phyloP scores from a whole-genome alignment of 495 filamentous ascomycete species.

The Penicillium pulvis region DNA sequence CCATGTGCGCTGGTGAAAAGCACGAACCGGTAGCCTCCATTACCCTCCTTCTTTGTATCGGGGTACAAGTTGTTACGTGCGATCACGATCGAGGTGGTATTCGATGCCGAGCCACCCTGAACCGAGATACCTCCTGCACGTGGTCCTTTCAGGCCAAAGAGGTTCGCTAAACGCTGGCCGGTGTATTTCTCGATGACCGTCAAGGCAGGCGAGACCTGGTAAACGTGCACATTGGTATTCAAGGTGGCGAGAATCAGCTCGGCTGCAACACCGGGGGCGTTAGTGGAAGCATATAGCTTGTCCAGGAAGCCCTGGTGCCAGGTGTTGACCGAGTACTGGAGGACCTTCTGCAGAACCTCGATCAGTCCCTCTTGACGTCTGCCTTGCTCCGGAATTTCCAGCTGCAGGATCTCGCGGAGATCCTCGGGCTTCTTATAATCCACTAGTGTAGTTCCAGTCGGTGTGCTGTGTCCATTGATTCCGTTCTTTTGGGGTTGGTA shows the following conservation, averaged over 20 bases:
- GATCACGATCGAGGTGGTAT: constrained; percentile 83
- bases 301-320: constrained; percentile 96
- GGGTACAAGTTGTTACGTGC: constrained; percentile 87
- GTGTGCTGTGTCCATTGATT: constrained; percentile 43
- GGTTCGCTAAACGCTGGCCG: constrained; percentile 62
- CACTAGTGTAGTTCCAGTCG: constrained; percentile 62
- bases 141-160: constrained; percentile 75
- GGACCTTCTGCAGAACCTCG: constrained; percentile 61
- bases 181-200: constrained; percentile 84
- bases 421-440: constrained; percentile 71
- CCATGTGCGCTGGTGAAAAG: constrained; percentile 89
- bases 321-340: constrained; percentile 88
- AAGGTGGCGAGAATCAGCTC: constrained; percentile 80
- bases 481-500: constrained; percentile 54
- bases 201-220: constrained; percentile 85
- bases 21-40: constrained; percentile 63
- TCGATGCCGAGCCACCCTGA: constrained; percentile 83
- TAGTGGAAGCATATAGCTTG: constrained; percentile 85
- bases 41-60: constrained; percentile 69
- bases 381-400: constrained; percentile 66
- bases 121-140: constrained; percentile 85
- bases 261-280: constrained; percentile 79
- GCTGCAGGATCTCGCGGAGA: constrained; percentile 61
- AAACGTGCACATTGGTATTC: constrained; percentile 91
- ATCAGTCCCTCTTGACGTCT: constrained; percentile 73